Conservation (phyloP, 352 stramenopile species). For the Globisporangium canariense region DNA sequence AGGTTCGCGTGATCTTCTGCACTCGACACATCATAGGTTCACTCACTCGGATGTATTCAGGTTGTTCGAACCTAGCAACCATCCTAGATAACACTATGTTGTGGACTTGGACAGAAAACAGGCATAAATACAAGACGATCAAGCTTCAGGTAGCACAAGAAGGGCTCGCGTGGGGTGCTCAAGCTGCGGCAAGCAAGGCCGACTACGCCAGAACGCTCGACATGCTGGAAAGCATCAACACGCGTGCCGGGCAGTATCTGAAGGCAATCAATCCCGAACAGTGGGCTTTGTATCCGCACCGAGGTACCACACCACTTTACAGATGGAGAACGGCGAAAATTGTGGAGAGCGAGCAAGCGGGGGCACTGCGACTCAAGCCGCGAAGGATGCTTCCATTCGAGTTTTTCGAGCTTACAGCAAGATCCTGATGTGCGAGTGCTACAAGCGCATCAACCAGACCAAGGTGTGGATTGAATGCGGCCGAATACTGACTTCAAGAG, state of each 20-base stretch:
- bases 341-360: not conserved
- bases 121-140: not conserved
- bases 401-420: not conserved
- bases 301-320: not conserved
- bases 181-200: not conserved
- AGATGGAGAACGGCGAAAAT: not conserved
- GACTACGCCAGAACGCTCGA: not conserved
- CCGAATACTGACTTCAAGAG: not conserved
- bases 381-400: not conserved
- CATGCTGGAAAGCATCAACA: not conserved
- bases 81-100: too few species aligned
- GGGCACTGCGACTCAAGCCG: not conserved
- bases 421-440: not conserved
- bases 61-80: too few species aligned
- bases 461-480: not conserved
- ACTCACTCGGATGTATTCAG: too few species aligned
- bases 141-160: not conserved
- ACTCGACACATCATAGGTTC: not conserved
- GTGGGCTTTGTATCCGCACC: not conserved
- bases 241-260: not conserved
- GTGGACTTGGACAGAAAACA: not conserved
- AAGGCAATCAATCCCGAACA: not conserved
- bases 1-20: not conserved
- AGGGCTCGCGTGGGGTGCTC: not conserved
- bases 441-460: not conserved